Conservation (phyloP, 345 rosid genomes). For the Lepidium sativum region DNA sequence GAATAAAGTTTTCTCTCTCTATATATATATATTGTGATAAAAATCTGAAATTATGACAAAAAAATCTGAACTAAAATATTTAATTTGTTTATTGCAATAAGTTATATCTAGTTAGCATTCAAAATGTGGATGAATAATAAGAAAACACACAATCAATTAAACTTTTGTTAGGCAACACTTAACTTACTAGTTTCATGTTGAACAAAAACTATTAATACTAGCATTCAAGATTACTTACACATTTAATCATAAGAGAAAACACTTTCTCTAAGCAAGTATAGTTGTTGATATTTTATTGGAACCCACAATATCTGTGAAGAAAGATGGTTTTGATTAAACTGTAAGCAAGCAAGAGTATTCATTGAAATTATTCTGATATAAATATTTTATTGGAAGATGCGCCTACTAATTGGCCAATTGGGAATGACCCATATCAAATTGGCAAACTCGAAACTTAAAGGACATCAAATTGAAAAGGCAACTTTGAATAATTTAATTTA, state of each 20-base stretch:
- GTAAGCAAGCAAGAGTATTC: neutral
- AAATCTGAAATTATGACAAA: too few relatives aligned
- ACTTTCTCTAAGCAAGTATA: neutral
- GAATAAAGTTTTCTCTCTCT: too few relatives aligned
- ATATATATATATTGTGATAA: too few relatives aligned
- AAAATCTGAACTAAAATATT: neutral
- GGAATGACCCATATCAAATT: constrained; percentile 9
- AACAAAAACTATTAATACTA: neutral
- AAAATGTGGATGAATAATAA: neutral
- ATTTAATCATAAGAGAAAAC: neutral
- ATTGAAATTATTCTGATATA: neutral
- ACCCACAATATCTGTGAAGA: constrained; percentile 7
- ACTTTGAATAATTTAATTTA: neutral
- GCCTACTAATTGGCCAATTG: constrained; percentile 5
- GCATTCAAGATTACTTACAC: neutral
- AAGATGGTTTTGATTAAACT: neutral
- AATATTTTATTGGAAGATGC: neutral
- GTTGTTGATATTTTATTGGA: neutral
- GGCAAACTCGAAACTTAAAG: constrained; percentile 3
- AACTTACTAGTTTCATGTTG: neutral
- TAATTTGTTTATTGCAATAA: neutral
- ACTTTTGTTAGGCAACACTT: too few relatives aligned
- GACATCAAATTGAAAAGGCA: constrained; percentile 14
- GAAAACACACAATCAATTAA: neutral
- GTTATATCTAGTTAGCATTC: neutral